A percentile compares a stretch with the other conserved stretches of the same genome.
phyloP scores from a whole-genome alignment of 2,329 filamentous ascomycete genomes.

The Gnomoniopsis sp. region DNA sequence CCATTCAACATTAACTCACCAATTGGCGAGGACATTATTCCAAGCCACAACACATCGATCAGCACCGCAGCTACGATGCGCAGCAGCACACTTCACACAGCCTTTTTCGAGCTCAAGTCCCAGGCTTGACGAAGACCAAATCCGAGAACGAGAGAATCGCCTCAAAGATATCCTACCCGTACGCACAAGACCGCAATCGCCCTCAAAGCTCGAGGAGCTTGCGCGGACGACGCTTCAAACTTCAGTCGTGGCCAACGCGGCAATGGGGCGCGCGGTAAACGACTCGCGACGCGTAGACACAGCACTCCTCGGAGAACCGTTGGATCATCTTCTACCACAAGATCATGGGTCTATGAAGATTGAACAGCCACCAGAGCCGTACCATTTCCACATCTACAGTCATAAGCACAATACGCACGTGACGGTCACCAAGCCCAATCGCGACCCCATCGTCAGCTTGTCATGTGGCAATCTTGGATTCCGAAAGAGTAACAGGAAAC shows the following conservation, averaged over 20 bases:
- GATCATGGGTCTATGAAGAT: conserved; percentile 17
- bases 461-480: conserved; percentile 91
- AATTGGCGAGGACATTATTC: conserved; percentile 37
- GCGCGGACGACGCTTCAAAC: not conserved
- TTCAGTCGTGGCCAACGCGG: conserved; percentile 4
- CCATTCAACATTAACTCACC: conserved; percentile 38
- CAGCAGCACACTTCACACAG: conserved; percentile 3
- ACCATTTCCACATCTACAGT: conserved; percentile 82
- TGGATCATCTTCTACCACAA: too few species aligned
- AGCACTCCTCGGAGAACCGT: not conserved
- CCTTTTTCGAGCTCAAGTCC: conserved; percentile 17
- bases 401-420: conserved; percentile 96
- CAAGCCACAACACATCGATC: conserved; percentile 26
- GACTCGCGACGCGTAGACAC: conserved; percentile 14
- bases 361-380: conserved; percentile 54
- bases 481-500: conserved; percentile 71
- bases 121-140: conserved; percentile 5
- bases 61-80: conserved; percentile 10
- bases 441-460: conserved; percentile 74
- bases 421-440: conserved; percentile 79
- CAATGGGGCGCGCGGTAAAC: conserved; percentile 15
- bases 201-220: not conserved
- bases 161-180: not conserved
- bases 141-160: not conserved
- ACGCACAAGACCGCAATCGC: not conserved